Conservation (phyloP, 2,329 filamentous ascomycete species). For the Cercospora zeina region DNA sequence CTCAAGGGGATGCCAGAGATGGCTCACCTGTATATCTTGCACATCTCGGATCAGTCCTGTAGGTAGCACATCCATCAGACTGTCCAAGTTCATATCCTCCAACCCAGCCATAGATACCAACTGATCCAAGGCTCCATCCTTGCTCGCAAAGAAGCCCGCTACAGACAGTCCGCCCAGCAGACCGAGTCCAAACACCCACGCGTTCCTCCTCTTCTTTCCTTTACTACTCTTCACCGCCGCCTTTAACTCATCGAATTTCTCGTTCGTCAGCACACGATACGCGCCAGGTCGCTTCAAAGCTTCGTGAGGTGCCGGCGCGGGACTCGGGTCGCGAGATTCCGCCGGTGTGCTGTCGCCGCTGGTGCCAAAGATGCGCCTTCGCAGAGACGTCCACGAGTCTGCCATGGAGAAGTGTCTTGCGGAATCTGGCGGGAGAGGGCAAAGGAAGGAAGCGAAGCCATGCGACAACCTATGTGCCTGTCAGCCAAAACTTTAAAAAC, state of each 20-base stretch:
- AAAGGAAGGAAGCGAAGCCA: not conserved
- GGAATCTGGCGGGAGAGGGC: conserved; percentile 25
- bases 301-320: conserved; percentile 41
- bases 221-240: conserved; percentile 39
- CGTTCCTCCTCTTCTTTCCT: conserved; percentile 67
- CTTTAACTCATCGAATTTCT: conserved; percentile 50
- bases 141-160: conserved; percentile 85
- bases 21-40: conserved; percentile 73
- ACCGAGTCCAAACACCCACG: conserved; percentile 82
- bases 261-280: conserved; percentile 54
- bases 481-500: conserved; percentile 4
- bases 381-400: conserved; percentile 32
- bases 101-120: conserved; percentile 79
- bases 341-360: conserved; percentile 37
- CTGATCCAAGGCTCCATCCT: conserved; percentile 61
- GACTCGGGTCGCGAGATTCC: conserved; percentile 44
- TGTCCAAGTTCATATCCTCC: conserved; percentile 74
- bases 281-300: conserved; percentile 37
- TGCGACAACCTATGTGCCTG: not conserved
- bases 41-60: conserved; percentile 83
- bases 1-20: not conserved
- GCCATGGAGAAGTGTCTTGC: not conserved
- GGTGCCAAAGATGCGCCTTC: conserved; percentile 41
- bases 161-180: conserved; percentile 86
- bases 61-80: conserved; percentile 81